phyloP scores from a whole-genome alignment of 73 alveolate species.

The Paramecium caudatum region DNA sequence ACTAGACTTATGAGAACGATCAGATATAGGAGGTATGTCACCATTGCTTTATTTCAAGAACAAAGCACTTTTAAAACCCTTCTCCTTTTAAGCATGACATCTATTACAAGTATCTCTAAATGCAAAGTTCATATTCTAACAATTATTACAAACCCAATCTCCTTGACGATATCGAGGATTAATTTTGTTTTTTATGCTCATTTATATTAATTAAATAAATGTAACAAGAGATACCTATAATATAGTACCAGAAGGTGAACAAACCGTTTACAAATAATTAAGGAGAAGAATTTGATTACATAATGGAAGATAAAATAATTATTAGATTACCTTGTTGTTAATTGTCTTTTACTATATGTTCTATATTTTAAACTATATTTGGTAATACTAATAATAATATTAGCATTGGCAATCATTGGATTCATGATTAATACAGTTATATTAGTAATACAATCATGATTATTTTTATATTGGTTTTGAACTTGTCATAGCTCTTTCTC shows the following conservation, averaged over 20 bases:
- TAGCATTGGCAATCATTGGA: not conserved
- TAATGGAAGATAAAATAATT: not conserved
- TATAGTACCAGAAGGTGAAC: not conserved
- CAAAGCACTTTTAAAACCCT: slow-evolving; percentile 53
- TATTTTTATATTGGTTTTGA: not conserved
- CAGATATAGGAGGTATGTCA: slow-evolving; percentile 49
- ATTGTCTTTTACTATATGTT: not conserved
- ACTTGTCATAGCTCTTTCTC: too few relatives aligned
- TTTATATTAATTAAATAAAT: not conserved
- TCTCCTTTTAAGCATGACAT: slow-evolving; percentile 64
- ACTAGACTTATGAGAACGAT: not conserved
- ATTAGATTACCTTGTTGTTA: not conserved
- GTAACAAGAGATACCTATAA: not conserved
- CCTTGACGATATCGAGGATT: slow-evolving; percentile 70
- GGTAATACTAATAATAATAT: not conserved
- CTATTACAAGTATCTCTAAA: slow-evolving; percentile 83
- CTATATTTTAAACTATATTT: not conserved
- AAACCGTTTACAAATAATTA: not conserved
- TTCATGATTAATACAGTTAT: not conserved
- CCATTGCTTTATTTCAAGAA: slow-evolving; percentile 59
- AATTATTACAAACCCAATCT: slow-evolving; percentile 80
- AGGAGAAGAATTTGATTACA: not conserved
- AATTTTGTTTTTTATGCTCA: not conserved
- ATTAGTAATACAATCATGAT: not conserved
- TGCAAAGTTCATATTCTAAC: slow-evolving; percentile 82